Base-by-base conservation (phyloP, 2,329 filamentous ascomycete genomes). In the Mycosphaerella sp. region DNA sequence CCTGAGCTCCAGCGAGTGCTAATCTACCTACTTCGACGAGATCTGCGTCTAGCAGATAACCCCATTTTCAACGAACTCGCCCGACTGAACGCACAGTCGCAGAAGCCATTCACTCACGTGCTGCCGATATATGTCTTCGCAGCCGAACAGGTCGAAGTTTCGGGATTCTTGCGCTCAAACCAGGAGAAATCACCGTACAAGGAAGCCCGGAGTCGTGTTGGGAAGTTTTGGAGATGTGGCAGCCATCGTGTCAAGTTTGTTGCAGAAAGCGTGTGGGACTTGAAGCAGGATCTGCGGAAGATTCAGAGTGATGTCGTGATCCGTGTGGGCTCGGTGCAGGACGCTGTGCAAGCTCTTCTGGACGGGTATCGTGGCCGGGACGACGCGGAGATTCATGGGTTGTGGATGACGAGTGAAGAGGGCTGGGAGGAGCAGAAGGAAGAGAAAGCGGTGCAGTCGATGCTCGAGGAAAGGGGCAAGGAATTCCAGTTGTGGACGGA, bases 331-430 rank as follows among this genome's bases (percentile, higher is more conserved):
- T 74, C 69, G 54, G 67, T 79, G 3, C 74, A 71, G 2, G 80
- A 86, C 44, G 79, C 85, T 0, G 64, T 89, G 4, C 68, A 74
- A 14, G 66, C 74, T n/a, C 66, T 89, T 6, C 62, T 88, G 0
- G 66, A 79, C 6, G 71, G 67, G 48, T 74, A 73, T 49, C 58
- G 62, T 17, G 57, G 70, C 28, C 54, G 55, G 6, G 51, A 56
- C n/a, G 62, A 62, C 55, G 60, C 61, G 10, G 68, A 80, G 16
- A 75, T 89, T 4, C 75, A 76, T 12, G 81, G 78, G 0, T 74
- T 90, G 1, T 91, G 86, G 86, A 86, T 89, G 77, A 85, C 83
- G 0, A 75, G 74, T 4, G 85, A 89, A 52, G 80, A 86, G 48
- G 81, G 83, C 0, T 75, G 75, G 2, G 87, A 91, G 59, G 87